Base-by-base conservation (phyloP, 257 asterid species). In the Pogostemon cablin region DNA sequence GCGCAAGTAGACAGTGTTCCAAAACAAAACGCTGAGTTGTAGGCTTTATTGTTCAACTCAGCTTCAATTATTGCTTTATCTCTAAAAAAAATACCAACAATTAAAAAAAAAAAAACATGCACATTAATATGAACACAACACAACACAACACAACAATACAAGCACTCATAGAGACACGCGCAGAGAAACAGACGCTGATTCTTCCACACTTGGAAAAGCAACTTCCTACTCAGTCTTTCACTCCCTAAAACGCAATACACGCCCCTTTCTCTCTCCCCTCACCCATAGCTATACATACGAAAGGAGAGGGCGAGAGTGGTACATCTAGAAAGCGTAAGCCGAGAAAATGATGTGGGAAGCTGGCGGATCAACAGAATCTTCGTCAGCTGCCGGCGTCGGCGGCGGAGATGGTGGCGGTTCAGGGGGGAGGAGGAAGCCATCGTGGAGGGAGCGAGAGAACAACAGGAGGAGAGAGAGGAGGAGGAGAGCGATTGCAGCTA, bases 401-500 rank as follows among this genome's bases (percentile, higher is more conserved):
- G 74, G 69, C 7, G 81, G 81, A 1, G 80, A 68, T 0, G 76
- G 81, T 1, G 79, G 83, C 3, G 81, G 75, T 0, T 70, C 75
- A 8, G 99, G 93, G 77, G 34, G 98, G 93, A 81, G 98, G 95
- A 81, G 98, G 87, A 91, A 88, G 82, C 99, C 99, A 0, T 91
- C 98, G 1, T 88, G 93, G 93, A 84, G 96, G 62, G 99, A 95
- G 79, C 86, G 99, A 58, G 99, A 95, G 84, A 95, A 95, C 60
- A 95, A 95, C 71, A 69, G 92, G 95, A 87, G 96, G 86, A 87
- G 98, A 75, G 98, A 95, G 85, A 84, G 97, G 81, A 79, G 98
- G 72, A 82, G 99, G 76, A 88, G 98, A 62, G 98, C 98, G 34
- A 77, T 95, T 35, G 99, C 99, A 3, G 97, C 99, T 7, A 95